These are phyloP conservation scores for Trypanosoma platydactyli DNA, from an alignment of 208 protist species.

Conservation along the genomic window DNA sequence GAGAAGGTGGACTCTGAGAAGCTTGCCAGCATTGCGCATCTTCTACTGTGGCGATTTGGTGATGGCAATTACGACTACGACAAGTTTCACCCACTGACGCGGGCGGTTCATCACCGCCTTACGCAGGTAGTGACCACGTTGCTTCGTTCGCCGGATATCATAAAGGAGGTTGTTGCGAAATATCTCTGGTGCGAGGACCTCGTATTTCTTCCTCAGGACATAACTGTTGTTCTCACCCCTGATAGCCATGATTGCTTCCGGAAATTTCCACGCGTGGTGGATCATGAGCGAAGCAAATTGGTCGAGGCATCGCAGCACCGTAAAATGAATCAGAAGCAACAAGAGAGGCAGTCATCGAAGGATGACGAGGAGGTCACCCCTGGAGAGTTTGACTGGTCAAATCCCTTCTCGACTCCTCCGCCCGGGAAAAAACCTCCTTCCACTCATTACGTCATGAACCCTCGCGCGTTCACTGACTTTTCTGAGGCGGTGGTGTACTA, in stretches of 20 bases:
- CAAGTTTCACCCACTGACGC: conserved; percentile 57
- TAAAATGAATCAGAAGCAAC: conserved; percentile 1
- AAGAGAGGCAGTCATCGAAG: background rate
- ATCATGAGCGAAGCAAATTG: conserved; percentile 35
- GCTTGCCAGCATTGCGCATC: conserved; percentile 20
- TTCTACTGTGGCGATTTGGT: conserved; percentile 23
- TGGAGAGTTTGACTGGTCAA: conserved; percentile 35
- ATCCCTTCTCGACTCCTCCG: conserved; percentile 43
- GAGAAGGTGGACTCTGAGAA: conserved; percentile 24
- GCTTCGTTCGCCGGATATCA: conserved; percentile 26
- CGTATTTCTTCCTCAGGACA: conserved; percentile 26
- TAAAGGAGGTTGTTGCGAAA: conserved; percentile 57
- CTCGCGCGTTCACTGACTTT: conserved; percentile 48
- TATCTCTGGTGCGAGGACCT: conserved; percentile 40
- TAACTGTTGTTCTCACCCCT: conserved; percentile 37
- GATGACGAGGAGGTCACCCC: background rate
- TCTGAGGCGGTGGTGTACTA: conserved; percentile 36
- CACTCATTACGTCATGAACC: conserved; percentile 55
- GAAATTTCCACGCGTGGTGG: conserved; percentile 24
- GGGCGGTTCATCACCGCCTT: conserved; percentile 45
- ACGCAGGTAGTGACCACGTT: conserved; percentile 34
- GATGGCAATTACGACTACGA: conserved; percentile 40
- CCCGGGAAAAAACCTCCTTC: conserved; percentile 36
- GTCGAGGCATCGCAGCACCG: conserved; percentile 23
- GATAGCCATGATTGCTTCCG: conserved; percentile 41